These are phyloP conservation scores for Russula sp. DNA, from an alignment of 768 basidiomycete genomes.

Conservation along the genomic window DNA sequence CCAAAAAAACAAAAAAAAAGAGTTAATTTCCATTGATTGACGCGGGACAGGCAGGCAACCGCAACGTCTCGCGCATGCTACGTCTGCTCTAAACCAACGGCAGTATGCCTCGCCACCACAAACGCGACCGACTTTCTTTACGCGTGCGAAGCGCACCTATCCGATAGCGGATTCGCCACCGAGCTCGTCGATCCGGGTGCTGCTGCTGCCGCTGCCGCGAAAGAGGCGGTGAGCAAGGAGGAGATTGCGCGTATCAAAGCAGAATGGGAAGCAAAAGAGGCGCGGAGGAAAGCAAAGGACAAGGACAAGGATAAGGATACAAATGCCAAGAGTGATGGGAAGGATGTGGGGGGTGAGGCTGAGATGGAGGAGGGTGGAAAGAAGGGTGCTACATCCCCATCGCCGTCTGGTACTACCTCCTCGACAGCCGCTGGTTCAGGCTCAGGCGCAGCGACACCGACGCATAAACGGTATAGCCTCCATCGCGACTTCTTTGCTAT, in stretches of 20 bases:
- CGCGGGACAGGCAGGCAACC: constrained; percentile 56
- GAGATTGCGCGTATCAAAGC: constrained; percentile 75
- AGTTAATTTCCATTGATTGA: background rate
- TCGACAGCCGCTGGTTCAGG: constrained; percentile 23
- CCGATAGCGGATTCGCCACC: constrained; percentile 72
- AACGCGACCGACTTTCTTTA: constrained; percentile 86
- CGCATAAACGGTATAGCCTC: constrained; percentile 74
- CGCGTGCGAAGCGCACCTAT: constrained; percentile 75
- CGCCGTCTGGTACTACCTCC: constrained; percentile 35
- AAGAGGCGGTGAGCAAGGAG: constrained; percentile 52
- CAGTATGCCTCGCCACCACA: constrained; percentile 79
- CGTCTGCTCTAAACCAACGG: constrained; percentile 76
- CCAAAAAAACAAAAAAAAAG: no score
- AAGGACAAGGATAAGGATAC: constrained; percentile 37
- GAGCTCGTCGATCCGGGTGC: constrained; percentile 41
- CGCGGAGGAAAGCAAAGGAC: constrained; percentile 50
- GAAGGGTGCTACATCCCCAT: constrained; percentile 36
- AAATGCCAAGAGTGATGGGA: constrained; percentile 26
- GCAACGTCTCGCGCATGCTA: constrained; percentile 77
- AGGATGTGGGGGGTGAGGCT: constrained; percentile 40
- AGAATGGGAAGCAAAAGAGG: constrained; percentile 78
- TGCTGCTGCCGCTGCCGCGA: constrained; percentile 34
- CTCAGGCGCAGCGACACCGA: constrained; percentile 36
- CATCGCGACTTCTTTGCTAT: constrained; percentile 82
- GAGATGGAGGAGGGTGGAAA: constrained; percentile 40